Conservation (phyloP, 176 grass and related monocot genomes). For the Oryza officinalis region DNA sequence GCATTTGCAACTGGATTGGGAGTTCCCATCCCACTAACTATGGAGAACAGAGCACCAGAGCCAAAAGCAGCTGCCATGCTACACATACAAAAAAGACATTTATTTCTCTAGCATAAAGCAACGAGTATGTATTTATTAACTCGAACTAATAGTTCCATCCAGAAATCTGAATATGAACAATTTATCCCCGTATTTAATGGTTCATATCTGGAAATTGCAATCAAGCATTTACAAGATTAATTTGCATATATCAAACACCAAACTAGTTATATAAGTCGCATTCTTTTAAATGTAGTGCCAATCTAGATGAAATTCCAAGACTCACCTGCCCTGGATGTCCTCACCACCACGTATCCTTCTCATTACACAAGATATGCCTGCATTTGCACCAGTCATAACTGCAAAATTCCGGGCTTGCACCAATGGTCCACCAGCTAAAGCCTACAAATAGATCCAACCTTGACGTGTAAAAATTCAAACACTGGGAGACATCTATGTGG, state of each 20-base stretch:
- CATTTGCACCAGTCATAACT: constrained; percentile 83
- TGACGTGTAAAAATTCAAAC: background rate
- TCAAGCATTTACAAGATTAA: constrained; percentile 7
- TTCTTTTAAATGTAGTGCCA: background rate
- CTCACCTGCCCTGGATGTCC: constrained; percentile 80
- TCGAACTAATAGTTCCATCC: background rate
- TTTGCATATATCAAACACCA: constrained; percentile 9
- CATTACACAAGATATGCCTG: constrained; percentile 83
- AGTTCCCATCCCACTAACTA: constrained; percentile 88
- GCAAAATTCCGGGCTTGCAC: constrained; percentile 93
- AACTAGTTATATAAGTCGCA: background rate
- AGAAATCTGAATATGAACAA: background rate
- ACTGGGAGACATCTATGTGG: background rate
- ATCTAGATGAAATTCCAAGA: constrained; percentile 1
- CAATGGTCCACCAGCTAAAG: constrained; percentile 67
- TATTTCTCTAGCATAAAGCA: constrained; percentile 9
- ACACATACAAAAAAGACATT: constrained; percentile 42
- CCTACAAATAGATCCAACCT: constrained; percentile 42
- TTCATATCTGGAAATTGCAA: background rate
- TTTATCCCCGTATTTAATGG: background rate
- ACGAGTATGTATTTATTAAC: constrained; percentile 13
- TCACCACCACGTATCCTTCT: constrained; percentile 88
- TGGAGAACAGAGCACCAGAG: constrained; percentile 85
- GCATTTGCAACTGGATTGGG: constrained; percentile 64
- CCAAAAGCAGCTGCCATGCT: constrained; percentile 93